phyloP scores from a whole-genome alignment of 2,329 filamentous ascomycete genomes.

The Cordyceps cateniannulata region DNA sequence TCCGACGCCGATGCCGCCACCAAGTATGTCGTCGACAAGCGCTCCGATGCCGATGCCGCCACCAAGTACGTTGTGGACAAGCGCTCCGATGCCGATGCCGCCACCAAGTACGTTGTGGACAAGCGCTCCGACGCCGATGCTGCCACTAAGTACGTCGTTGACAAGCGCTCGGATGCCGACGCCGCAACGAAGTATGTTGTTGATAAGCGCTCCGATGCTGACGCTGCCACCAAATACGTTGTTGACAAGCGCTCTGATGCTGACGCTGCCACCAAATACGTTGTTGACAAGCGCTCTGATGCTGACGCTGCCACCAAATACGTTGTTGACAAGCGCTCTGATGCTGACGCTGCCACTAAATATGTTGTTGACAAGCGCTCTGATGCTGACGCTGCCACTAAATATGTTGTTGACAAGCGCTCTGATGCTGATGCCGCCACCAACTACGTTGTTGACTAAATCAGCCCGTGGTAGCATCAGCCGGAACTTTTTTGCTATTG shows the following conservation, averaged over 20 bases:
- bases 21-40: background rate
- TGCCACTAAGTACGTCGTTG: background rate
- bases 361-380: background rate
- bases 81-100: background rate
- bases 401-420: background rate
- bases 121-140: background rate
- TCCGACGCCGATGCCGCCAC: background rate
- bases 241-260: background rate
- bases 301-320: background rate
- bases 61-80: conserved; percentile 6
- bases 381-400: background rate
- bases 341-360: background rate
- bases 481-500: background rate
- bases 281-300: background rate
- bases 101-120: background rate
- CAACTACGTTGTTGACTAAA: conserved; percentile 2
- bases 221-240: background rate
- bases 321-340: background rate
- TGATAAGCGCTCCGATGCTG: background rate
- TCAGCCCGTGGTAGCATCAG: background rate
- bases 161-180: background rate
- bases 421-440: background rate
- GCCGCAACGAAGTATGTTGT: background rate
- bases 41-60: background rate
- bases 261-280: background rate